Evolutionary conservation across 371 early-diverging fungal species (phyloP), one percentile per base, ranked within the genome.

Genomic region (Apophysomyces elegans): DNA sequence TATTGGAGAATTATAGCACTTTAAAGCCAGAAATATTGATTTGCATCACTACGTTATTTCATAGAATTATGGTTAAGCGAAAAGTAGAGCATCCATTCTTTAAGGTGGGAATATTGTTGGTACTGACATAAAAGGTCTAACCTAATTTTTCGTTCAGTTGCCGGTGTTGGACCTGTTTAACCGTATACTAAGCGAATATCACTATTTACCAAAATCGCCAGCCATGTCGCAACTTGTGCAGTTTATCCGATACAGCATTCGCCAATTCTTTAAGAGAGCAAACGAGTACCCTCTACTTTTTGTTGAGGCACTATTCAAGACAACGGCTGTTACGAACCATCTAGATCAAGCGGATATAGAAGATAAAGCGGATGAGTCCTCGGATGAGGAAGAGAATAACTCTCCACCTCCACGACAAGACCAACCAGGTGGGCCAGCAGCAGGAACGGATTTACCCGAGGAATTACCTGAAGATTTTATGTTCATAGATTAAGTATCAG

Each of bases 31-130:
- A 79, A 9, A 75, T 77, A 38, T 59, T 91, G 6, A 78, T 80
- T 44, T 82, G 79, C 56, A 82, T 86, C 2, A 81, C 88, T 1
- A 78, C 73, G 7, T 76, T 91, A 76, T 83, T 92, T 50, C 89
- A 92, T 65, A 81, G 93, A 9, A 79, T 91, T 11, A 88, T 88
- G 66, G 88, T 92, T 18, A 89, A 87, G 61, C 75, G 79, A 54
- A 65, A 79, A 44, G 74, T 74, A n/a, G 80, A 84, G 47, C 77
- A 86, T 6, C 61, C 88, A 1, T 86, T 91, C 61, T 92, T 77
- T 69, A 83, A 84, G 81, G 84, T 82, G 62, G 60, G 67, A 2
- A 26, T 61, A 41, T 26, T 5, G 1, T n/a, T 32, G 14, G 37
- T 58, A 41, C 9, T 58, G 21, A 2, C 35, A 50, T 8, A 37